These are phyloP conservation scores for Fusarium verrucosum DNA, from an alignment of 2,329 filamentous ascomycete species.

Conservation along the genomic window DNA sequence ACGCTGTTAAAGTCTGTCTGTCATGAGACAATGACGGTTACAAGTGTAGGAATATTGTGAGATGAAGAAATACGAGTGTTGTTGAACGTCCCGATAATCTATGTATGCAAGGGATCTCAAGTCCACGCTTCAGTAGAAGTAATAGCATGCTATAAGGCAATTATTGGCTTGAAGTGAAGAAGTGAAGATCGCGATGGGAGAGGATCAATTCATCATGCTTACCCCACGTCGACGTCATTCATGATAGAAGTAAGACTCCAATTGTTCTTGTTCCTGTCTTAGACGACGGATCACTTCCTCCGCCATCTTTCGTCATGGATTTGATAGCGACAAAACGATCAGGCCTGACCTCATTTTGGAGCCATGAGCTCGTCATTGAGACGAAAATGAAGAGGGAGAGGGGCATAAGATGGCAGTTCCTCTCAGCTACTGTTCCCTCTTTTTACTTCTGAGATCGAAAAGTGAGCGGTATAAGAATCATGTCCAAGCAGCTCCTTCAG, in stretches of 20 bases:
- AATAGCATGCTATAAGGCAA: constrained; percentile 7
- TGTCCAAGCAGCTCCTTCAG: constrained; percentile 17
- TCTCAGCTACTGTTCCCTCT: constrained; percentile 11
- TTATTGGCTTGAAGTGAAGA: constrained; percentile 7
- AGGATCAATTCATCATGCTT: constrained; percentile 32
- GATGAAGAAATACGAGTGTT: not conserved
- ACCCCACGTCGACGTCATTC: constrained; percentile 41
- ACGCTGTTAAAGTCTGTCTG: not conserved
- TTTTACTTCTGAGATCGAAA: not conserved
- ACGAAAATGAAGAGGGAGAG: not conserved
- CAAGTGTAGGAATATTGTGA: constrained; percentile 35
- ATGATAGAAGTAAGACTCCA: constrained; percentile 22
- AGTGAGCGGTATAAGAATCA: constrained; percentile 26
- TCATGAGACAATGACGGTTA: constrained; percentile 2
- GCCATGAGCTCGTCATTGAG: constrained; percentile 26
- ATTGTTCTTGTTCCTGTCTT: constrained; percentile 13
- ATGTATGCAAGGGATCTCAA: not conserved
- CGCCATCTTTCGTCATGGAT: constrained; percentile 36
- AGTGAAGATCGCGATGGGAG: constrained; percentile 19
- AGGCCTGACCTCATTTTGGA: constrained; percentile 18
- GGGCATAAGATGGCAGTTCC: constrained; percentile 18
- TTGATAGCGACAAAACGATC: constrained; percentile 4
- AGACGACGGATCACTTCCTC: constrained; percentile 30
- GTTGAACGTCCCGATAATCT: not conserved
- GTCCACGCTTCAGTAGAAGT: constrained; percentile 12